A percentile compares a stretch with the other conserved stretches of the same genome.
These are phyloP conservation scores for Kuraishia cidri DNA, from an alignment of 805 yeast genomes.

Conservation along the genomic window DNA sequence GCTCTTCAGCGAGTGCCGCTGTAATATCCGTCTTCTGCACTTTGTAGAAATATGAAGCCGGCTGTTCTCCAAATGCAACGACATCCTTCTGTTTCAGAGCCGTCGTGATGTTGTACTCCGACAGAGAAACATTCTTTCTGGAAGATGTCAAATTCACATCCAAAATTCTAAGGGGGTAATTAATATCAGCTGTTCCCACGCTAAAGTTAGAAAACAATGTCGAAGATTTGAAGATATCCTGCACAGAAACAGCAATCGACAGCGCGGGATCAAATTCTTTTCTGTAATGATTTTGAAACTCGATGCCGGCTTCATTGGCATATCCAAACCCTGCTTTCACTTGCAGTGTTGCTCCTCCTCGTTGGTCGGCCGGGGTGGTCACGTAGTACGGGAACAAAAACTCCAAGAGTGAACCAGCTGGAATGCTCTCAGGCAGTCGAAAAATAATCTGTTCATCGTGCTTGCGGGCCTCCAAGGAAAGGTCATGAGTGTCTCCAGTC, in stretches of 20 bases:
- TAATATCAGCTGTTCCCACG: slow-evolving; percentile 45
- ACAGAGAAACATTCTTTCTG: slow-evolving; percentile 15
- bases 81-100: slow-evolving; percentile 23
- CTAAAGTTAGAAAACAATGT: slow-evolving; percentile 59
- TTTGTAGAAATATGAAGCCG: slow-evolving; percentile 51
- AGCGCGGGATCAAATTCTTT: slow-evolving; percentile 40
- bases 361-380: too few species aligned
- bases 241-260: slow-evolving; percentile 67
- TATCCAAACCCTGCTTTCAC: too few species aligned
- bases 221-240: slow-evolving; percentile 58
- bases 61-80: slow-evolving; percentile 63
- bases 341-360: slow-evolving; percentile 6
- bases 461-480: too few species aligned
- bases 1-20: slow-evolving; percentile 9
- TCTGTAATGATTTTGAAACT: slow-evolving; percentile 10
- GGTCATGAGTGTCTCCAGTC: too few species aligned
- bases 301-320: slow-evolving; percentile 12
- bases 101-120: slow-evolving; percentile 15
- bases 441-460: too few species aligned
- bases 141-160: slow-evolving; percentile 17
- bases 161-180: slow-evolving; percentile 45
- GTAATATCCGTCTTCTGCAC: slow-evolving; percentile 22
- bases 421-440: too few species aligned
- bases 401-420: too few species aligned
- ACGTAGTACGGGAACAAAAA: too few species aligned